Evolutionary conservation across 2,329 filamentous ascomycete species (phyloP), one percentile per base, ranked within the genome.

Genomic region (Venturia oleaginea): DNA sequence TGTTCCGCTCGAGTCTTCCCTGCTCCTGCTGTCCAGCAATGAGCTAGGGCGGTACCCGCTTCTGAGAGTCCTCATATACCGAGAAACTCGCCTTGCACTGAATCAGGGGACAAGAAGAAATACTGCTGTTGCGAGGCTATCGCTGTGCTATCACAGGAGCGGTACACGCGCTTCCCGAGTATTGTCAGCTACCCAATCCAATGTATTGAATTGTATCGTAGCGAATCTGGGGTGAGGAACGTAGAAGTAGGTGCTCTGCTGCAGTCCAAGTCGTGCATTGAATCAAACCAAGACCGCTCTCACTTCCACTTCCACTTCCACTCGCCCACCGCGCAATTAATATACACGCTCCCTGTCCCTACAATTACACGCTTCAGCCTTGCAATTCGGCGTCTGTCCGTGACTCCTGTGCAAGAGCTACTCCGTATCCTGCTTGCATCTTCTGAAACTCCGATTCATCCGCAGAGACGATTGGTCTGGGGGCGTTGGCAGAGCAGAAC

Each of bases 291-390:
- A n/a, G n/a, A n/a, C n/a, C n/a, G n/a, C n/a, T n/a, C n/a, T n/a
- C n/a, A n/a, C n/a, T n/a, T 13, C 46, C 22, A 24, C 38, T 40
- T 48, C 22, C 19, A 57, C 15, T 19, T n/a, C 15, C 51, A 57
- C 51, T 13, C 37, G 15, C 51, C 51, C 3, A 34, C 1, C 19
- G 30, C 30, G 34, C 51, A 55, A 34, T 57, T 34, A 10, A 57
- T 57, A 57, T 34, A n/a, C 27, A n/a, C 51, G 2, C 51, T 34
- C 27, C 51, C 51, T 11, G 34, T 57, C 51, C 51, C 51, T 57
- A 57, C 51, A 2, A 17, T 27, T 57, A 27, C 51, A 57, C 51
- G 30, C 51, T 34, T 57, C 51, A 57, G 51, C 51, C 51, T 57
- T 57, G 51, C 51, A 34, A 19, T 34, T 57, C 51, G 30, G 51